Conservation (phyloP, 768 basidiomycete genomes). For the Hericium rajendrae region DNA sequence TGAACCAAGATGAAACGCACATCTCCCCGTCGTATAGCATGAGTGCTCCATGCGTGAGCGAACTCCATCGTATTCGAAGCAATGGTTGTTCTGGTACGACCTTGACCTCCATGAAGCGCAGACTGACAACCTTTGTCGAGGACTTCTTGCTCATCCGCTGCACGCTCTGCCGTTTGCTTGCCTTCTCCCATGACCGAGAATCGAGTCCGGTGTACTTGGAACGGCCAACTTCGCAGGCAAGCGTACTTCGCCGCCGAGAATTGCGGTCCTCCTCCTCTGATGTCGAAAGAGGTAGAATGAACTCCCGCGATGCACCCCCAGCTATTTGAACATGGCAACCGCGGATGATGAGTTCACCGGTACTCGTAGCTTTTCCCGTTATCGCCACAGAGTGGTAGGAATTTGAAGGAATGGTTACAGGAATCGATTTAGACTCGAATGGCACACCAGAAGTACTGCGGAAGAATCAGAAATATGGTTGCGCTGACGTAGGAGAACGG, state of each 20-base stretch:
- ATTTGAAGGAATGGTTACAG: constrained; percentile 62
- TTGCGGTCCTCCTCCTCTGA: constrained; percentile 60
- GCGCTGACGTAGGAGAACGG: constrained; percentile 5
- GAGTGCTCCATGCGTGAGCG: constrained; percentile 86
- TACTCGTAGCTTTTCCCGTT: constrained; percentile 49
- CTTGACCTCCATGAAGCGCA: constrained; percentile 65
- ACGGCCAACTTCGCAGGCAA: constrained; percentile 58
- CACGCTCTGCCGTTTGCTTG: constrained; percentile 29
- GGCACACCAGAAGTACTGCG: constrained; percentile 71
- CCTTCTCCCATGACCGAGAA: constrained; percentile 52
- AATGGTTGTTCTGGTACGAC: constrained; percentile 86
- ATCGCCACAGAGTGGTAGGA: constrained; percentile 68
- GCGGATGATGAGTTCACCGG: constrained; percentile 62
- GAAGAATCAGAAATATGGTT: neutral
- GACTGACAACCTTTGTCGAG: constrained; percentile 19
- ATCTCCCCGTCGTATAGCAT: constrained; percentile 95
- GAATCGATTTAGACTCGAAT: constrained; percentile 57
- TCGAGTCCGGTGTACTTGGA: constrained; percentile 70
- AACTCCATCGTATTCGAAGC: constrained; percentile 76
- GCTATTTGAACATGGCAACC: constrained; percentile 75
- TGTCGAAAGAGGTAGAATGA: constrained; percentile 65
- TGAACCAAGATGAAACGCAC: constrained; percentile 31
- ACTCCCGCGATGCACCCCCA: constrained; percentile 61
- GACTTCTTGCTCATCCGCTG: constrained; percentile 15
- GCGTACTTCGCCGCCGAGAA: constrained; percentile 45